Evolutionary conservation across 2,329 filamentous ascomycete species (phyloP), one percentile per base, ranked within the genome.

Genomic region (Microdochium paspali): DNA sequence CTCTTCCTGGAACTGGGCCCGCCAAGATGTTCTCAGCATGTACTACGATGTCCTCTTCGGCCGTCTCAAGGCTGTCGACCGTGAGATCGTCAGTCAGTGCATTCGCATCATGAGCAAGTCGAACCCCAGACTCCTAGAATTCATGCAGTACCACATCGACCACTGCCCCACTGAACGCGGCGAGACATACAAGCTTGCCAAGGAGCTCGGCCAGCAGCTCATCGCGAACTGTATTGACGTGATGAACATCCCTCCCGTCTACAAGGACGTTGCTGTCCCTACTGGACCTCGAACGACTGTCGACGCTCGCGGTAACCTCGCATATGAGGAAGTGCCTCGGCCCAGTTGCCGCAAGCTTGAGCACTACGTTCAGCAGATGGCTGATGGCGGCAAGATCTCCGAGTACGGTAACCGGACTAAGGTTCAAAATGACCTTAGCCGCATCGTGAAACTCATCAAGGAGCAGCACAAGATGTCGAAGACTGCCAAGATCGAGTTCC

Each of bases 61-160:
- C 49, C 83, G 93, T 51, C 81, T 98, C 47, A 82, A 93, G 72
- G 88, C 84, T 45, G 87, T 98, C 35, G 93, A 98, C 61, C 87
- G 93, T 53, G 93, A 98, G 67, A 98, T 97, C 59, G 93, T 98
- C 63, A 96, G 90, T 69, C 90, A 90, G 66, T 98, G 93, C 71
- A 97, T 98, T 61, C 87, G 89, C 56, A 93, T 98, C 70, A 98
- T 98, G 93, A 98, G 96, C 74, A 87, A 93, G 53, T 95, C 93
- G 28, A 98, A 97, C 65, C 93, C 93, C 2, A 85, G 88, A 30
- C 81, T 98, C 1, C 79, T 98, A 49, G 91, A 98, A 58, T 98
- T 96, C 69, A 98, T 98, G 93, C 93, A 98, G 65, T 97, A 98
- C 60, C 93, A 98, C 71, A 98, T 98, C 61, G 93, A 98, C 61